These are phyloP conservation scores for Letharia lupina DNA, from an alignment of 495 filamentous ascomycete species.

Conservation along the genomic window DNA sequence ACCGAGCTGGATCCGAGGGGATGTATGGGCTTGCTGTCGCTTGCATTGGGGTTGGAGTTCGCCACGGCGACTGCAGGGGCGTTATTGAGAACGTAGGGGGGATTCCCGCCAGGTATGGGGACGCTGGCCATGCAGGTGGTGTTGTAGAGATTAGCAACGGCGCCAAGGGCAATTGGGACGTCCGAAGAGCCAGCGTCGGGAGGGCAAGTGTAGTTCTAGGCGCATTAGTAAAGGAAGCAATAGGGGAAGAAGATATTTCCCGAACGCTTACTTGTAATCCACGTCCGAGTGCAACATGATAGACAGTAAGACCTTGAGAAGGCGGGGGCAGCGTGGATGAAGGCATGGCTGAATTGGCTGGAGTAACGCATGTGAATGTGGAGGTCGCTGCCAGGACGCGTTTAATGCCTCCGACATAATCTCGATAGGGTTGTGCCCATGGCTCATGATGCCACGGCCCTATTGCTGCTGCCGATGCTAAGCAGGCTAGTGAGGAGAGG, in stretches of 20 bases:
- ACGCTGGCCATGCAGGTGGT: conserved; percentile 66
- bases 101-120: conserved; percentile 33
- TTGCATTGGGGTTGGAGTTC: background rate
- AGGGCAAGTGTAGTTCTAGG: conserved; percentile 84
- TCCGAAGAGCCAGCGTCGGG: conserved; percentile 43
- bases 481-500: conserved; percentile 10
- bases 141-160: conserved; percentile 81
- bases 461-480: conserved; percentile 17
- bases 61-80: conserved; percentile 38
- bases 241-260: background rate
- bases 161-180: conserved; percentile 57
- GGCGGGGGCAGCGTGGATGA: conserved; percentile 46
- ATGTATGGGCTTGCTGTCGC: conserved; percentile 18
- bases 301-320: conserved; percentile 47
- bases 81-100: conserved; percentile 18
- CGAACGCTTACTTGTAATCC: conserved; percentile 51
- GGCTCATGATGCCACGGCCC: conserved; percentile 12
- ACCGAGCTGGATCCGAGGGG: conserved; percentile 46
- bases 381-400: conserved; percentile 4
- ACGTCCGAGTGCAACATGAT: conserved; percentile 76
- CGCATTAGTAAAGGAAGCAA: conserved; percentile 3
- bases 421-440: background rate
- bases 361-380: conserved; percentile 32
- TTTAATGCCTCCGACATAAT: background rate
- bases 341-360: conserved; percentile 36